These are phyloP conservation scores for Lizonia empirigonia DNA, from an alignment of 2,329 filamentous ascomycete species.

Conservation along the genomic window DNA sequence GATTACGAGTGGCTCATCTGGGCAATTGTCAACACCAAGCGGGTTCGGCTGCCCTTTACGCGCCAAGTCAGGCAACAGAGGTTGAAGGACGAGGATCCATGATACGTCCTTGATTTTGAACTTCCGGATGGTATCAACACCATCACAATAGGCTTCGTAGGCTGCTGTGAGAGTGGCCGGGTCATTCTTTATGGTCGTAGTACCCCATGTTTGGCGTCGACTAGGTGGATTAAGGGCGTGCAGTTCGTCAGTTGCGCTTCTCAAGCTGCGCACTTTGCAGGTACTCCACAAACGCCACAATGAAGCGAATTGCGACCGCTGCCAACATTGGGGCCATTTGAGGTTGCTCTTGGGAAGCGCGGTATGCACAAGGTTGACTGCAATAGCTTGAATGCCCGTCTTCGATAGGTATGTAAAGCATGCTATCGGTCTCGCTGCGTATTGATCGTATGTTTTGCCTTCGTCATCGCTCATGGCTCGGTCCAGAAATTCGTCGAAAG, in stretches of 20 bases:
- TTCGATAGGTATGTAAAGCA: slow-evolving; percentile 64
- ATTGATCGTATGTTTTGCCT: slow-evolving; percentile 38
- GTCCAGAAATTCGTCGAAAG: slow-evolving; percentile 17
- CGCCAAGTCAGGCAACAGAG: slow-evolving; percentile 23
- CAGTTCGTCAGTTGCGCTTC: slow-evolving; percentile 44
- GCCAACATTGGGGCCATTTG: slow-evolving; percentile 43
- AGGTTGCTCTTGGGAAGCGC: slow-evolving; percentile 17
- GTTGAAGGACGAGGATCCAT: slow-evolving; percentile 41
- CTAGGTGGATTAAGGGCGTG: slow-evolving; percentile 39
- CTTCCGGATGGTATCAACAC: slow-evolving; percentile 25
- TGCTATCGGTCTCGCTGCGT: slow-evolving; percentile 58
- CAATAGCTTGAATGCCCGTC: slow-evolving; percentile 57
- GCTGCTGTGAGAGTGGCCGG: slow-evolving; percentile 33
- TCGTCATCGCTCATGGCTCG: slow-evolving; percentile 9
- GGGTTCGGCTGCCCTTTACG: slow-evolving; percentile 21
- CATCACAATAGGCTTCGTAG: slow-evolving; percentile 36
- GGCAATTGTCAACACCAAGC: slow-evolving; percentile 17
- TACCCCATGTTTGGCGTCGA: slow-evolving; percentile 41
- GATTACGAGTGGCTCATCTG: slow-evolving; percentile 38
- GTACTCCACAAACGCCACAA: slow-evolving; percentile 47
- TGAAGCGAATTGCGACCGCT: slow-evolving; percentile 35
- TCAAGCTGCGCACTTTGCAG: slow-evolving; percentile 38
- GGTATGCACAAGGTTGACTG: slow-evolving; percentile 52
- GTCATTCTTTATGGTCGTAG: slow-evolving; percentile 49
- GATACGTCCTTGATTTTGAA: slow-evolving; percentile 34